phyloP scores from a whole-genome alignment of 1,284 basidiomycete species.

The Cryptococcus wingfieldii region DNA sequence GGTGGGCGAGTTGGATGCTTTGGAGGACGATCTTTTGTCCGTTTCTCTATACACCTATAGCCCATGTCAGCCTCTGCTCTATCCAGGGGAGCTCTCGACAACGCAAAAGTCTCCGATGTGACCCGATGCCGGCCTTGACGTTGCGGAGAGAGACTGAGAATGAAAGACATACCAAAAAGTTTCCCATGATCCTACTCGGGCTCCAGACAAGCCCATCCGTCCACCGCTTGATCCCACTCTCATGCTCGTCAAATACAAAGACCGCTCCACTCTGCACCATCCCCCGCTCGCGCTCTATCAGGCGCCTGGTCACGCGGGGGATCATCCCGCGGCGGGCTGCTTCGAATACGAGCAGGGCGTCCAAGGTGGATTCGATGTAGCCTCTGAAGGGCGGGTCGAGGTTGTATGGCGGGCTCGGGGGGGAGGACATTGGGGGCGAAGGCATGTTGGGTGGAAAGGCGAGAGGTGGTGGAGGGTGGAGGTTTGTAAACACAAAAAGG shows the following conservation, averaged over 20 bases:
- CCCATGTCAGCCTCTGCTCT: too few species aligned
- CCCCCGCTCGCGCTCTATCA: conserved; percentile 86
- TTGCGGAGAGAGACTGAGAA: neutral
- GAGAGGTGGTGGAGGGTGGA: neutral
- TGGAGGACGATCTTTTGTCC: conserved; percentile 57
- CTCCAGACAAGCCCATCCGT: conserved; percentile 94
- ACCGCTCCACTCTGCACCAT: conserved; percentile 92
- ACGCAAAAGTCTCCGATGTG: neutral
- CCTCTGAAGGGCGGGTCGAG: conserved; percentile 84
- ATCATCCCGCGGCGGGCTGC: conserved; percentile 84
- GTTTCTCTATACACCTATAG: conserved; percentile 77
- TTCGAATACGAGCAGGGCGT: conserved; percentile 92
- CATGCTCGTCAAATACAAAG: conserved; percentile 96
- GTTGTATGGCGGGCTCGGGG: conserved; percentile 20
- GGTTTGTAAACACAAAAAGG: too few species aligned
- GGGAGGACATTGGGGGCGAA: neutral
- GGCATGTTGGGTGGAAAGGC: neutral
- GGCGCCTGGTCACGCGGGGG: conserved; percentile 85
- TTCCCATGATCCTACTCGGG: conserved; percentile 65
- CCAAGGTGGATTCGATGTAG: conserved; percentile 91
- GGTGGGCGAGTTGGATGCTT: conserved; percentile 11
- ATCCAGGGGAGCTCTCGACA: too few species aligned
- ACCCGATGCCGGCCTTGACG: neutral
- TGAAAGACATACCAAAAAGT: conserved; percentile 64
- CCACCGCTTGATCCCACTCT: conserved; percentile 97